phyloP scores from a whole-genome alignment of 164 flowering plant genomes.

The Saururus chinensis region DNA sequence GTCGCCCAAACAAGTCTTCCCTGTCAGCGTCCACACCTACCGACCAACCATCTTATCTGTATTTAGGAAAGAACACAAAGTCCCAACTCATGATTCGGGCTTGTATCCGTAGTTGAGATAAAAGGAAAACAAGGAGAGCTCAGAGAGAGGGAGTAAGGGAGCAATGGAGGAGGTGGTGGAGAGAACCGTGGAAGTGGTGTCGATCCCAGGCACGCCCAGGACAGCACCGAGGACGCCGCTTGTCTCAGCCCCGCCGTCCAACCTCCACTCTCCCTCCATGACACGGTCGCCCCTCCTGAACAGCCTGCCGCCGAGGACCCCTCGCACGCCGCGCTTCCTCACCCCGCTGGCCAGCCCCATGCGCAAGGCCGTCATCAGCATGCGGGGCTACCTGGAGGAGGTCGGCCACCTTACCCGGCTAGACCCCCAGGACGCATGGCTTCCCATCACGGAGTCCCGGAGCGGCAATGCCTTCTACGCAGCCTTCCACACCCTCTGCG shows the following conservation, averaged over 20 bases:
- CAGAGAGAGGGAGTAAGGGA: not conserved
- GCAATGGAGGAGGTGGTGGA: constrained; percentile 6
- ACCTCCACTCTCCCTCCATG: constrained; percentile 17
- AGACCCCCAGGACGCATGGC: constrained; percentile 61
- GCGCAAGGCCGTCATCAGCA: constrained; percentile 35
- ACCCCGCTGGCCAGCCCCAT: constrained; percentile 48
- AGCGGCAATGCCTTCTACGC: constrained; percentile 63
- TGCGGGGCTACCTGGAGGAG: constrained; percentile 38
- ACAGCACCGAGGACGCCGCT: constrained; percentile 6
- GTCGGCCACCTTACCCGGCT: constrained; percentile 45
- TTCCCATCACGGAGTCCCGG: constrained; percentile 79
- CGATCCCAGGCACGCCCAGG: constrained; percentile 9
- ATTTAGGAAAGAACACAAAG: not conserved
- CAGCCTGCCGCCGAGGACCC: constrained; percentile 2
- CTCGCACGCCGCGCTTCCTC: constrained; percentile 17
- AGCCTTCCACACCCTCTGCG: constrained; percentile 52
- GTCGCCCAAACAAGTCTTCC: not conserved
- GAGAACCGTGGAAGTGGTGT: constrained; percentile 6
- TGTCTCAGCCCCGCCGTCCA: constrained; percentile 17
- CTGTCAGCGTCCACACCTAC: not conserved
- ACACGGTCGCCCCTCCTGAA: constrained; percentile 17
- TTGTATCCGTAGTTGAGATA: too few relatives aligned
- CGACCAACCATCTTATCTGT: not conserved
- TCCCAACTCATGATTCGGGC: too few relatives aligned
- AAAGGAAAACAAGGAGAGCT: too few relatives aligned